Conservation (phyloP, 2,329 filamentous ascomycete genomes). For the Drechslera avenae region DNA sequence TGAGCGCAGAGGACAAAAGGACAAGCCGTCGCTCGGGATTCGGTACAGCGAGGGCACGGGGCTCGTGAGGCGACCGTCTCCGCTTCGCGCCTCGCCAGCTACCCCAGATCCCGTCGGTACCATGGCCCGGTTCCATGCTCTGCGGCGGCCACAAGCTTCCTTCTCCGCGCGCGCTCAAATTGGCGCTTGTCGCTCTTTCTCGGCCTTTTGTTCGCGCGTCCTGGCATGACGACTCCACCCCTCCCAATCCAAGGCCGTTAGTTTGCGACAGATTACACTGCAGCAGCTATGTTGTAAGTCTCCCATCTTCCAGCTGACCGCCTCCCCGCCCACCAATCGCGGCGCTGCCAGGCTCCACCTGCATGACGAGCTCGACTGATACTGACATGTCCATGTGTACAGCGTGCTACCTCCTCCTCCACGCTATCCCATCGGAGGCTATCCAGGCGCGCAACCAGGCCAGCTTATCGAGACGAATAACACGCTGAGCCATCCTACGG, state of each 20-base stretch:
- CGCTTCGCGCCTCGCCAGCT: conserved; percentile 20
- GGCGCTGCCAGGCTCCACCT: conserved; percentile 20
- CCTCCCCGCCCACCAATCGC: conserved; percentile 34
- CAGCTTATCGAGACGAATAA: conserved; percentile 95
- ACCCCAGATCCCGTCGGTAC: conserved; percentile 18
- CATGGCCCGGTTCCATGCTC: conserved; percentile 12
- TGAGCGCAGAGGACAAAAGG: neutral
- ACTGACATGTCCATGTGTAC: conserved; percentile 33
- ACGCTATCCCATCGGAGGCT: conserved; percentile 77
- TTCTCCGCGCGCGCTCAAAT: conserved; percentile 5
- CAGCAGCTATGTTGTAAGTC: conserved; percentile 46
- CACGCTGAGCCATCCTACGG: conserved; percentile 76
- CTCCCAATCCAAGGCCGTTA: conserved; percentile 22
- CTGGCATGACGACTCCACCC: conserved; percentile 4
- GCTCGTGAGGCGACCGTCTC: conserved; percentile 11
- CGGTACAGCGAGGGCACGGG: conserved; percentile 7
- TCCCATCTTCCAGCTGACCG: conserved; percentile 17
- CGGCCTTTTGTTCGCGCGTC: conserved; percentile 3
- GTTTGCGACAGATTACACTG: conserved; percentile 31
- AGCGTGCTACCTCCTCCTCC: conserved; percentile 80
- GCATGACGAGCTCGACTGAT: conserved; percentile 33
- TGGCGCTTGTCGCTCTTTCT: conserved; percentile 2
- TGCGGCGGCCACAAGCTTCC: conserved; percentile 8
- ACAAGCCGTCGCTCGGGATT: neutral
- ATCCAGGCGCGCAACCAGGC: conserved; percentile 73